These are phyloP conservation scores for Cyberlindnera veronae DNA, from an alignment of 805 yeast genomes.

Conservation along the genomic window DNA sequence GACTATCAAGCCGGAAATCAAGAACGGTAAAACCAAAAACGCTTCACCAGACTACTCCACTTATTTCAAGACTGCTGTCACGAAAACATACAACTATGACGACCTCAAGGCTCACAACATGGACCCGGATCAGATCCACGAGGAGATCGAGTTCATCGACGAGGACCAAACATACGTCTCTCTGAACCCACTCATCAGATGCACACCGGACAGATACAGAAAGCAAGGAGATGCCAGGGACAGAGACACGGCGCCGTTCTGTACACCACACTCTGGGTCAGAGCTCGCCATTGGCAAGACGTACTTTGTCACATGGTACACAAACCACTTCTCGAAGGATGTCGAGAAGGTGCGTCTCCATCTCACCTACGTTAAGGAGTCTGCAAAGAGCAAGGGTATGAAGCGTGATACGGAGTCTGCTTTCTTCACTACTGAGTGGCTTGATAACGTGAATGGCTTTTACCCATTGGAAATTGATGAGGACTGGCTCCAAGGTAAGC, in stretches of 20 bases:
- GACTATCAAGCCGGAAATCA: conserved; percentile 71
- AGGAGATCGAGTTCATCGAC: conserved; percentile 51
- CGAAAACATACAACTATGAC: conserved; percentile 52
- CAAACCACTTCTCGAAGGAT: conserved; percentile 53
- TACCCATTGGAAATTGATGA: conserved; percentile 57
- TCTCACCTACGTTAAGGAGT: conserved; percentile 60
- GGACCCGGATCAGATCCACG: conserved; percentile 54
- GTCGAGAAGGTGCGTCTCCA: conserved; percentile 65
- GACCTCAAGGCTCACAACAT: conserved; percentile 71
- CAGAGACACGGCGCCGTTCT: conserved; percentile 70
- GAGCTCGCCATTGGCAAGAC: conserved; percentile 56
- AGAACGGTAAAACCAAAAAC: conserved; percentile 65
- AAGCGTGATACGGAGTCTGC: conserved; percentile 41
- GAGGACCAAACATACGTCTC: conserved; percentile 74
- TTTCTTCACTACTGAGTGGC: conserved; percentile 73
- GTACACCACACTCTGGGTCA: conserved; percentile 68
- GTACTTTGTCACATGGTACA: conserved; percentile 80
- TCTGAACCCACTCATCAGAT: conserved; percentile 76
- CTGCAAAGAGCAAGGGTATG: conserved; percentile 52
- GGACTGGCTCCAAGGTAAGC: conserved; percentile 60
- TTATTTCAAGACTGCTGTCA: conserved; percentile 68
- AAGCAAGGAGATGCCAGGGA: conserved; percentile 60
- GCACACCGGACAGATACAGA: conserved; percentile 75
- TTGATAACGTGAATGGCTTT: conserved; percentile 57
- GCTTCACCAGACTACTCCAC: conserved; percentile 72